Evolutionary conservation across 208 protist species (phyloP).

Genomic region (Naegleria lovaniensis): DNA sequence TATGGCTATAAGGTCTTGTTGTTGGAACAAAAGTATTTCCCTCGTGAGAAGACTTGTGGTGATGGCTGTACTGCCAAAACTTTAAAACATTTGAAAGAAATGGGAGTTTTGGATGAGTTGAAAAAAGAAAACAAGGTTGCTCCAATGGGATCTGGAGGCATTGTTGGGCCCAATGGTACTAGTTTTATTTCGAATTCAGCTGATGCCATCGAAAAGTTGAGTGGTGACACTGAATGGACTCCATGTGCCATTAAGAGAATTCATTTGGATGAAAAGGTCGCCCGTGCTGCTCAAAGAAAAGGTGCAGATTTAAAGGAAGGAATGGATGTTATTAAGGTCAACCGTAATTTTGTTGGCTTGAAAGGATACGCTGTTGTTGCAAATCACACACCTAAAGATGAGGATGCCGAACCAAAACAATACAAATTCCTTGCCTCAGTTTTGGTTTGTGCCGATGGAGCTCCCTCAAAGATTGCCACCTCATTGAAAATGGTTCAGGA

Average conservation of each 20-base stretch:
- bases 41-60: not conserved
- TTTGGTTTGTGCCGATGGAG: conserved; percentile 5
- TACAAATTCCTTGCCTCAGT: not conserved
- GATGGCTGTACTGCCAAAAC: not conserved
- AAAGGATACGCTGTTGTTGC: not conserved
- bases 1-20: not conserved
- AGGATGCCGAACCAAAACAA: not conserved
- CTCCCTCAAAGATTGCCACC: not conserved
- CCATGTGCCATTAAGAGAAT: not conserved
- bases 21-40: not conserved
- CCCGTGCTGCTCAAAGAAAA: not conserved
- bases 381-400: not conserved
- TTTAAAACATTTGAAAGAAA: not conserved
- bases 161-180: not conserved
- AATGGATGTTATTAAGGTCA: not conserved
- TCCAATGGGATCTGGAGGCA: not conserved
- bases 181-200: not conserved
- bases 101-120: conserved; percentile 3
- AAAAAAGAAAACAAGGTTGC: not conserved
- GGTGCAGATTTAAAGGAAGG: not conserved
- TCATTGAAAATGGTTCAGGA: not conserved
- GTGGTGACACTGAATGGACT: conserved; percentile 1
- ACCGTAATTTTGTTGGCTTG: not conserved
- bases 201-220: not conserved
- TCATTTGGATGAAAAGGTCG: not conserved